Evolutionary conservation across 2,329 filamentous ascomycete genomes (phyloP).

Genomic region (Tolypocladium tropicale): DNA sequence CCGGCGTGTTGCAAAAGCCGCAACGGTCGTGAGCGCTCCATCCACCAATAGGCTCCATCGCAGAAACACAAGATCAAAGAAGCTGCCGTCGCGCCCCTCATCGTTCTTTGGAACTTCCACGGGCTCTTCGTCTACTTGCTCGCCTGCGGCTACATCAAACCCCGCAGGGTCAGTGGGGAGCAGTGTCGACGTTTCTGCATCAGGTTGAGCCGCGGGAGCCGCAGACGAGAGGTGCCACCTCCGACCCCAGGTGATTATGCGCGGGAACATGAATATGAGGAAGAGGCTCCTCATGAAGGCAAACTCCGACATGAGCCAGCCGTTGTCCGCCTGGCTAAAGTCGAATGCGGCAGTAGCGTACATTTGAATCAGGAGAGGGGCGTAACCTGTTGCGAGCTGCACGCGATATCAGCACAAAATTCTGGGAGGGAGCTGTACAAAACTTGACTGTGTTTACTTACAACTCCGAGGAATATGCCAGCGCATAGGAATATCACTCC

Average conservation of each 20-base stretch:
- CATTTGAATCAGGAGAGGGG: slow-evolving; percentile 50
- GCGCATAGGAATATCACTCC: slow-evolving; percentile 53
- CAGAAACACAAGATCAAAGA: slow-evolving; percentile 59
- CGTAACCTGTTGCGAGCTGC: slow-evolving; percentile 56
- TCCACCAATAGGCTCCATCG: slow-evolving; percentile 56
- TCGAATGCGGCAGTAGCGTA: slow-evolving; percentile 45
- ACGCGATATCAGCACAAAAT: background rate
- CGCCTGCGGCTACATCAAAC: slow-evolving; percentile 29
- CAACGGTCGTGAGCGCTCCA: slow-evolving; percentile 51
- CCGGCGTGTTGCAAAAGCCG: slow-evolving; percentile 48
- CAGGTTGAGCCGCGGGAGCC: slow-evolving; percentile 1
- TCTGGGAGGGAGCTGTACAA: too few relatives aligned
- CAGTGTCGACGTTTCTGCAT: slow-evolving; percentile 2
- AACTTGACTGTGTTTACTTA: slow-evolving; percentile 18
- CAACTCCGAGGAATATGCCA: slow-evolving; percentile 57
- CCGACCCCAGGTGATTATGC: slow-evolving; percentile 37
- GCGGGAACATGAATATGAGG: slow-evolving; percentile 42
- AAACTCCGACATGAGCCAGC: slow-evolving; percentile 45
- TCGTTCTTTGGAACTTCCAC: slow-evolving; percentile 14
- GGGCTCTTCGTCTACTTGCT: slow-evolving; percentile 35
- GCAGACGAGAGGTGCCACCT: slow-evolving; percentile 3
- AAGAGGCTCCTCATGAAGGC: slow-evolving; percentile 44
- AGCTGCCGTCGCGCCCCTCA: slow-evolving; percentile 35
- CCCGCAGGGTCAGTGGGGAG: slow-evolving; percentile 27
- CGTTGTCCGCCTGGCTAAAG: slow-evolving; percentile 46